Base-by-base conservation (phyloP, 257 asterid species). In the Scutellaria galericulata region DNA sequence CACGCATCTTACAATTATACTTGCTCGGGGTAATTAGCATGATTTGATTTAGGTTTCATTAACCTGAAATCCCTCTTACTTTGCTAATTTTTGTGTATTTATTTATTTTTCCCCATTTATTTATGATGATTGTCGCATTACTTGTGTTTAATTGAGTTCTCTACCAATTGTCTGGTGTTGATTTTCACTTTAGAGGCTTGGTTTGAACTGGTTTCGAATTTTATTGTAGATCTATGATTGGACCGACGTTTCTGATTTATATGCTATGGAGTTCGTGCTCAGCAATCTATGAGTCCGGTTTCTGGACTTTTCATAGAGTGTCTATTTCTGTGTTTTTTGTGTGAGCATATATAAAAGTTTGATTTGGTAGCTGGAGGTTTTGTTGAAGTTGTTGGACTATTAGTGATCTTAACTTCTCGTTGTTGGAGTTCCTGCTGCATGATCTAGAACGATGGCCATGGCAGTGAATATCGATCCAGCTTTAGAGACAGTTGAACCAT, bases 161-260 rank as follows among this genome's bases (percentile, higher is more conserved):
- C 13, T 58, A n/a, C 42, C 71, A 39, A 9, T 69, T 7, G 9
- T 31, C 22, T 46, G 67, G 35, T 58, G 74, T 4, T 64, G 41
- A 10, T 47, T 51, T 24, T 20, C 37, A 7, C 8, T 66, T 72
- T 27, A 5, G 7, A 22, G 54, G 42, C 8, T 41, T 56, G 66
- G 31, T 64, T 70, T 31, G 37, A 42, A 55, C 18, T 62, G 50
- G 22, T 40, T 15, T 50, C 22, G 12, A 62, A 39, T 22, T 57
- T 59, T 15, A 47, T 14, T 42, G 61, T 72, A 64, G 82, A 80
- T 80, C 84, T 77, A 45, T 60, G 61, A 35, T 9, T 20, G 64
- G 42, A 7, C 37, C 37, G 5, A 31, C 37, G 37, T 31, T 65
- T 70, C 41, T 73, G 69, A 64, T 81, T 81, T 62, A 14, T 27